A percentile compares a stretch with the other conserved stretches of the same genome.
Evolutionary conservation across 192 early-diverging fungal species (phyloP).

Genomic region (Neocallimastix lanati): DNA sequence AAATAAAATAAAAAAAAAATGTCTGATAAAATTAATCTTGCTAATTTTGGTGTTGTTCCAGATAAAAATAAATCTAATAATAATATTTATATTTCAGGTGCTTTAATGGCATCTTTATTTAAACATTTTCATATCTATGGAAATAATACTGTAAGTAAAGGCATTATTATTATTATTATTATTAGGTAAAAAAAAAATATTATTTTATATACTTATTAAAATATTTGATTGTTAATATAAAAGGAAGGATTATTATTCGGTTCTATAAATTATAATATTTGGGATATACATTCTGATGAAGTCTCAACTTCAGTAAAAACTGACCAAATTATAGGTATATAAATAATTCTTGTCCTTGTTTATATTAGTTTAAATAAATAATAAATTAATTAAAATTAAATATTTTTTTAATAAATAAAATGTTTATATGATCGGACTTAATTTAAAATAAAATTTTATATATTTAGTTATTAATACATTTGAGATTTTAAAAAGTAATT

Average conservation of each 20-base stretch:
- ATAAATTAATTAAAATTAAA: no score
- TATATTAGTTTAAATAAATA: no score
- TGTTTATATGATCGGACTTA: no score
- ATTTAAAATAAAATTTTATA: no score
- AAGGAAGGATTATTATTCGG: not conserved
- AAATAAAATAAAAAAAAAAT: no score
- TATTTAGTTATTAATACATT: not conserved
- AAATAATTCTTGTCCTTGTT: no score
- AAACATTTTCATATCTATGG: not conserved
- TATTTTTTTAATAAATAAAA: no score
- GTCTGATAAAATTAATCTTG: no score
- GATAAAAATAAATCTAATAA: not conserved
- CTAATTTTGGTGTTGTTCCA: not conserved
- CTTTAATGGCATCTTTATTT: not conserved
- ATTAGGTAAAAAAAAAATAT: no score
- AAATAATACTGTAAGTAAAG: not conserved
- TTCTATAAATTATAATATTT: not conserved
- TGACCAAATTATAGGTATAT: not conserved
- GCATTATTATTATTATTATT: no score
- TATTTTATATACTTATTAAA: no score
- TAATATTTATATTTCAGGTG: not conserved
- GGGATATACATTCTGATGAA: not conserved
- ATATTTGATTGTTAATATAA: no score
- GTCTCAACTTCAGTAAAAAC: not conserved
- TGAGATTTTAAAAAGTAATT: not conserved